Conservation (phyloP, 345 rosid species). For the Jatropha curcas region DNA sequence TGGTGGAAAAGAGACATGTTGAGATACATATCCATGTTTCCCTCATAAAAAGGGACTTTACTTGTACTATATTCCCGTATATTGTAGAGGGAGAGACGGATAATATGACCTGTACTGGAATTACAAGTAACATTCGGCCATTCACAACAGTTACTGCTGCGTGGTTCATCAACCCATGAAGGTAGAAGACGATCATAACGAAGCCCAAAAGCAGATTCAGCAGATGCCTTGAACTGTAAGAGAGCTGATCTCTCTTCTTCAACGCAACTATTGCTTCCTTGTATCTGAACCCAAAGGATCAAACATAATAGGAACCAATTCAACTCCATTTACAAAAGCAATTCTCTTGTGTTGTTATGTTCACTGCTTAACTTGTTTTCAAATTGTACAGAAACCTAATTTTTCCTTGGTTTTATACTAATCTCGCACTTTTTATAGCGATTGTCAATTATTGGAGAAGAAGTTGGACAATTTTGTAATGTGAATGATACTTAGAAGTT, state of each 20-base stretch:
- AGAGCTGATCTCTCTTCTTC: background rate
- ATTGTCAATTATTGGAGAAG: no score
- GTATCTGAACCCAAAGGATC: background rate
- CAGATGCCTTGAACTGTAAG: background rate
- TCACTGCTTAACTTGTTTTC: no score
- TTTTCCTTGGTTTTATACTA: no score
- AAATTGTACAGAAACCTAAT: no score
- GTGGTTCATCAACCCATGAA: background rate
- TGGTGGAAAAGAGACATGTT: background rate
- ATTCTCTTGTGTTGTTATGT: no score
- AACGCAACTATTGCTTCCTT: background rate
- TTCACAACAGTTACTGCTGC: background rate
- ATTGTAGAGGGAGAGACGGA: background rate
- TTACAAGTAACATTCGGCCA: background rate
- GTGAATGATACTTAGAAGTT: no score
- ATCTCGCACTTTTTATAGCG: no score
- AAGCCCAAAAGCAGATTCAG: background rate
- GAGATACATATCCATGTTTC: background rate
- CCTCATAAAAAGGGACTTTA: background rate
- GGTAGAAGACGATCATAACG: background rate
- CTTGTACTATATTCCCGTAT: background rate
- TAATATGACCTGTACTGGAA: background rate
- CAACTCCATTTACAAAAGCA: no score
- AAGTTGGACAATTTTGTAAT: no score
- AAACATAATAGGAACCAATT: no score